phyloP scores from a whole-genome alignment of 2,329 filamentous ascomycete genomes.

The Microthyrium microscopicum region DNA sequence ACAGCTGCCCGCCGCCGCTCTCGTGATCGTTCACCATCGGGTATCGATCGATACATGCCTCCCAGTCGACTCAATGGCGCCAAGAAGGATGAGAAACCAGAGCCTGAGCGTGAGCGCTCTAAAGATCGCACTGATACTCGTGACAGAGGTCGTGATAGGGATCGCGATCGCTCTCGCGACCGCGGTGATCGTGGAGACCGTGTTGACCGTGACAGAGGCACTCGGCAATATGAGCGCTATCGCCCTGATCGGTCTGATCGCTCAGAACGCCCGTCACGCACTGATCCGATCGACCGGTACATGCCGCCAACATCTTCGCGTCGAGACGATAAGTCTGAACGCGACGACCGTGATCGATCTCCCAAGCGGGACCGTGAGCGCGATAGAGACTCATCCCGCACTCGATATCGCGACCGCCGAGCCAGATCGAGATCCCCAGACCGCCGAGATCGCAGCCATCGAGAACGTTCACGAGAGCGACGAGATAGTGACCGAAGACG shows the following conservation, averaged over 20 bases:
- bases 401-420: constrained; percentile 1
- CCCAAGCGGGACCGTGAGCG: constrained; percentile 9
- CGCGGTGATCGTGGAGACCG: constrained; percentile 5
- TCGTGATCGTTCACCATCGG: not conserved
- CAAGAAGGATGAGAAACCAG: no score
- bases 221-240: constrained; percentile 4
- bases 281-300: constrained; percentile 27
- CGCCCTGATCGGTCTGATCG: constrained; percentile 9
- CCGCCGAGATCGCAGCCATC: not conserved
- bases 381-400: constrained; percentile 10
- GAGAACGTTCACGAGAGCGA: constrained; percentile 1
- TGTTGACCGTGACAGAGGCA: constrained; percentile 3
- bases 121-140: constrained; percentile 14
- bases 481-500: constrained; percentile 2
- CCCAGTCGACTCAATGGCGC: no score
- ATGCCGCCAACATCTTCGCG: constrained; percentile 22
- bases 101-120: constrained; percentile 14
- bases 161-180: constrained; percentile 17
- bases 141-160: constrained; percentile 10
- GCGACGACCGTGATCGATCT: constrained; percentile 10
- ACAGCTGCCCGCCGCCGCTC: not conserved
- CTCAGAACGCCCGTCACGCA: constrained; percentile 13
- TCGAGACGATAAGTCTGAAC: constrained; percentile 11
- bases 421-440: no score
- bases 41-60: constrained; percentile 7